Conservation (phyloP, 2,329 filamentous ascomycete genomes). For the Nemania sp. region DNA sequence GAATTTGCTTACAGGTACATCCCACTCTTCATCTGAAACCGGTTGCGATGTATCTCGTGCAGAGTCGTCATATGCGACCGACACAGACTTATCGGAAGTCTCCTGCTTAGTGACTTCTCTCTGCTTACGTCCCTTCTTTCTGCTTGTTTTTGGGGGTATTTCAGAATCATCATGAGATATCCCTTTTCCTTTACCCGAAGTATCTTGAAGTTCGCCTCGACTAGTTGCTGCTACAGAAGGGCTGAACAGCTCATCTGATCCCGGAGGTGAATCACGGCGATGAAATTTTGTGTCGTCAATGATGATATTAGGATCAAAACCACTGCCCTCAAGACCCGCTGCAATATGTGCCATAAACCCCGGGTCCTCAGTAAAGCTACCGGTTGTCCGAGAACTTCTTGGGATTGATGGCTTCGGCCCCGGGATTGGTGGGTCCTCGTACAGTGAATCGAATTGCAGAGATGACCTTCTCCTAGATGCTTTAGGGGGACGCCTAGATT, state of each 20-base stretch:
- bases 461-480: conserved; percentile 50
- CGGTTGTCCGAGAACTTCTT: conserved; percentile 68
- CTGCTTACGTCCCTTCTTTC: conserved; percentile 54
- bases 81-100: conserved; percentile 43
- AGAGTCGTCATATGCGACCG: conserved; percentile 39
- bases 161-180: conserved; percentile 43
- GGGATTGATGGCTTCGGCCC: conserved; percentile 68
- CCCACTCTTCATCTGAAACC: conserved; percentile 51
- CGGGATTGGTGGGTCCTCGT: conserved; percentile 62
- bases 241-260: conserved; percentile 66
- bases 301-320: conserved; percentile 78
- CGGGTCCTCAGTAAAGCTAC: conserved; percentile 74
- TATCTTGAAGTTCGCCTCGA: conserved; percentile 57
- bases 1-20: conserved; percentile 42
- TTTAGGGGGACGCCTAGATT: conserved; percentile 36
- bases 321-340: conserved; percentile 75
- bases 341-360: conserved; percentile 77
- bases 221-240: not conserved
- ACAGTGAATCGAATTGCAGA: conserved; percentile 55
- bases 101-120: conserved; percentile 53
- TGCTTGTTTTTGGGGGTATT: conserved; percentile 45
- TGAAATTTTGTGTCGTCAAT: conserved; percentile 74
- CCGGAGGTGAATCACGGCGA: conserved; percentile 72
- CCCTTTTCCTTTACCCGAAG: conserved; percentile 53
- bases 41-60: conserved; percentile 36